Evolutionary conservation across 352 stramenopile species (phyloP), one percentile per base, ranked within the genome.

Genomic region (Phytophthora colocasiae): DNA sequence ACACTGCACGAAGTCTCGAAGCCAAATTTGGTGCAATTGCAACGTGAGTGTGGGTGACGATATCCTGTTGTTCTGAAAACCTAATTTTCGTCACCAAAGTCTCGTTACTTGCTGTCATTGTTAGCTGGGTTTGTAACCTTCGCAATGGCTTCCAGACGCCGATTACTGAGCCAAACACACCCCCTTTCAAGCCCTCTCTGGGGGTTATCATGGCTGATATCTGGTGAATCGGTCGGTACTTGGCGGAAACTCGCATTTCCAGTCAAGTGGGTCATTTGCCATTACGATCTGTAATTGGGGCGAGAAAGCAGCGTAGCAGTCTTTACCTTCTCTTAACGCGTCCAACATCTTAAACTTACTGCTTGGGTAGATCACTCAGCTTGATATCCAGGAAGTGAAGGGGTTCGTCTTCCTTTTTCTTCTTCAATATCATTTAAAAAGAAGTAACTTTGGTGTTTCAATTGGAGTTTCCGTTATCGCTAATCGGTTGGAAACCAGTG

Each of bases 221-320:
- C 9, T 0, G 11, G 7, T 4, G 9, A 36, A 12, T 12, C 34
- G 6, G n/a, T 36, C 31, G 31, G 9, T 15, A 29, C 43, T 2
- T 44, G 32, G 36, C 44, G 54, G 32, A 82, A 65, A 48, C 36
- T 75, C 9, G 68, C 64, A 6, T n/a, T 61, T 66, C 68, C 72
- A 80, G 46, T 77, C 62, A 22, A 77, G 61, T 11, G 72, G 72
- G 24, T 80, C 72, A 22, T 24, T 63, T 1, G 75, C 51, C 47
- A 83, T 55, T 0, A 77, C 48, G 5, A 86, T 57, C 46, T 79
- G 69, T n/a, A 86, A 51, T 17, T 83, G 66, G n/a, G 69, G 34
- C 15, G 71, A 68, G 50, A 87, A 84, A 15, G 77, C 75, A 10
- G 69, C 39, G 39, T 81, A 72, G 50, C 78, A 87, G 49, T 77